These are phyloP conservation scores for Talaromyces adpressus DNA, from an alignment of 495 filamentous ascomycete species.

Conservation along the genomic window DNA sequence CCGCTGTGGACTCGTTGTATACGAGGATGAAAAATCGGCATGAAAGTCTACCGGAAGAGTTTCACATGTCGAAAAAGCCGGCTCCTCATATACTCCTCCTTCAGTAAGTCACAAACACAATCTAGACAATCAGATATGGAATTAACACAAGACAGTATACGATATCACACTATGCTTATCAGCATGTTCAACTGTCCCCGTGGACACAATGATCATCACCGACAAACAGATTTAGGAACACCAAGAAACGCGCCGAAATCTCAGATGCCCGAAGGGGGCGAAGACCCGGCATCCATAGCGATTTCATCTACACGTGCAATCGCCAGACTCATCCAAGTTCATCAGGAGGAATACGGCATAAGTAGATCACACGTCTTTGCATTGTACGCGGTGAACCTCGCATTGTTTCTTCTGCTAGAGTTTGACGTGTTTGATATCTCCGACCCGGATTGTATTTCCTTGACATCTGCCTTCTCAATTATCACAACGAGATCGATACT, in stretches of 20 bases:
- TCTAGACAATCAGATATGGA: not conserved
- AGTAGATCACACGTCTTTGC: slow-evolving; percentile 36
- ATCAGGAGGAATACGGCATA: slow-evolving; percentile 31
- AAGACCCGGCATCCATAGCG: not conserved
- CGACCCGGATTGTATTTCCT: slow-evolving; percentile 29
- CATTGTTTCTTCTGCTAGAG: slow-evolving; percentile 34
- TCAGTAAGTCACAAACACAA: slow-evolving; percentile 17
- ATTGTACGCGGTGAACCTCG: slow-evolving; percentile 39
- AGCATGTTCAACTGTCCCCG: slow-evolving; percentile 31
- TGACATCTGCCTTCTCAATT: slow-evolving; percentile 30
- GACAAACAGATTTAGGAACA: slow-evolving; percentile 15
- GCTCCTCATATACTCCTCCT: slow-evolving; percentile 35
- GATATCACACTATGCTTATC: slow-evolving; percentile 31
- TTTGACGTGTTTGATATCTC: slow-evolving; percentile 27
- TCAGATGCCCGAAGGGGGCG: not conserved
- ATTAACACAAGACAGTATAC: slow-evolving; percentile 24
- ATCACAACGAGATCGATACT: slow-evolving; percentile 32
- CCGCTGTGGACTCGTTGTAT: slow-evolving; percentile 26
- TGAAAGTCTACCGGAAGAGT: slow-evolving; percentile 23
- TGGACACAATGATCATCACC: slow-evolving; percentile 16
- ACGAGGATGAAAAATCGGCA: slow-evolving; percentile 28
- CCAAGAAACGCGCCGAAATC: not conserved
- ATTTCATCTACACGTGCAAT: slow-evolving; percentile 26
- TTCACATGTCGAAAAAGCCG: slow-evolving; percentile 17
- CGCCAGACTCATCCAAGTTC: slow-evolving; percentile 23